Evolutionary conservation across 495 filamentous ascomycete species (phyloP).

Genomic region (Hypoxylon perforatum): DNA sequence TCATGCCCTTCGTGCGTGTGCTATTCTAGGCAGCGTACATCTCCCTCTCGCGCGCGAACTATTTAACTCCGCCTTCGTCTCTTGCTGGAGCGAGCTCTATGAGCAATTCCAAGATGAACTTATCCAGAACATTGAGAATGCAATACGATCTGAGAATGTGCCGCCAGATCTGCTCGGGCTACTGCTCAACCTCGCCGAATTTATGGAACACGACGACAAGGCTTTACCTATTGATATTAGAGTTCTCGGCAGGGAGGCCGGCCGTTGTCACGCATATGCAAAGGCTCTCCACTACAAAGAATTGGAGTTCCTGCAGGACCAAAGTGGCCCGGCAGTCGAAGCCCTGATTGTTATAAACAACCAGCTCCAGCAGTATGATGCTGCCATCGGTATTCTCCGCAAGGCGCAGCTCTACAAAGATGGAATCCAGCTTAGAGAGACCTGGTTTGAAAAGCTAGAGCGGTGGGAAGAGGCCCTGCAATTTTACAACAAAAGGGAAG

Average conservation of each 20-base stretch:
- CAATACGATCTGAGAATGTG: constrained; percentile 90
- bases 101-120: constrained; percentile 95
- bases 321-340: constrained; percentile 94
- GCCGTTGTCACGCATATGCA: constrained; percentile 95
- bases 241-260: constrained; percentile 89
- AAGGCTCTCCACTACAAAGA: constrained; percentile 99
- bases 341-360: constrained; percentile 99
- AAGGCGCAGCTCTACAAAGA: constrained; percentile 95
- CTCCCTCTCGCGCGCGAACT: constrained; percentile 90
- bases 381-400: constrained; percentile 94
- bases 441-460: constrained; percentile 98
- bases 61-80: constrained; percentile 98
- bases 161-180: constrained; percentile 95
- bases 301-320: constrained; percentile 96
- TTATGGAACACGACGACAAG: constrained; percentile 99
- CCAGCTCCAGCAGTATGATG: constrained; percentile 95
- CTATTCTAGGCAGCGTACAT: constrained; percentile 88
- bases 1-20: constrained; percentile 92
- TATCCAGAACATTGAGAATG: constrained; percentile 93
- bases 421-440: constrained; percentile 89
- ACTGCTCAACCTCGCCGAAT: constrained; percentile 94
- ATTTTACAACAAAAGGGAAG: constrained; percentile 83
- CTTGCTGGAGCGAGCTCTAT: constrained; percentile 97
- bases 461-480: constrained; percentile 98
- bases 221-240: constrained; percentile 97